Evolutionary conservation across 345 rosid species (phyloP), one percentile per base, ranked within the genome.

Genomic region (Rhodamnia rubescens): DNA sequence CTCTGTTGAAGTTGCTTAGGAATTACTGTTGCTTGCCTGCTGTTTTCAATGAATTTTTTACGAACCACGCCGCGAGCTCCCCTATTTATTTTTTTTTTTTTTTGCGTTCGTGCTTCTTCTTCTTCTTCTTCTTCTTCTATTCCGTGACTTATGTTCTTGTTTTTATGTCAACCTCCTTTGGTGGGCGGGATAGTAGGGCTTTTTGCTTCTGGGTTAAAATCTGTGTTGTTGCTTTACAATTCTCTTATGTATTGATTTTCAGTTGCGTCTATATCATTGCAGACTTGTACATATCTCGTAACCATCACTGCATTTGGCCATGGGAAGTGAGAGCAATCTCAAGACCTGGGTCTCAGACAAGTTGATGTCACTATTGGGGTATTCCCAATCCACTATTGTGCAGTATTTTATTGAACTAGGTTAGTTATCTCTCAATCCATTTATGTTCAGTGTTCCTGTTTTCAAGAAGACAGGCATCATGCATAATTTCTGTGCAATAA

Each of bases 331-430:
- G 78, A 88, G 85, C 84, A 85, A 87, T 86, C 89, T 97, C 83
- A 96, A 92, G 91, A 91, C 90, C 6, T 97, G 98, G 98, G 94
- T 97, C 14, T 97, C 99, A 4, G 98, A 97, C 61, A 94, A 89
- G 90, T 88, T 97, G 86, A 93, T 96, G 87, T 87, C 92, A 24
- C 83, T 97, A 24, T 90, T 96, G 27, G 99, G 98, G 21, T 96
- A 91, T 87, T 96, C 99, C 8, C 93, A 95, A 85, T 69, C 91
- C n/a, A 89, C 95, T 1, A 90, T 96, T 82, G 95, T 95, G 52
- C 94, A 95, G 82, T 97, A 93, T 85, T 82, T 95, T 15, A 96
- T 96, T 74, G 95, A 92, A 88, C 64, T 94, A 83, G 89, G 99
- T 95, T 55, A 64, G 92, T 88, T 20, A 22, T 16, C 82, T 18